Evolutionary conservation across 495 filamentous ascomycete species (phyloP).

Genomic region (Ramalina peruviana): DNA sequence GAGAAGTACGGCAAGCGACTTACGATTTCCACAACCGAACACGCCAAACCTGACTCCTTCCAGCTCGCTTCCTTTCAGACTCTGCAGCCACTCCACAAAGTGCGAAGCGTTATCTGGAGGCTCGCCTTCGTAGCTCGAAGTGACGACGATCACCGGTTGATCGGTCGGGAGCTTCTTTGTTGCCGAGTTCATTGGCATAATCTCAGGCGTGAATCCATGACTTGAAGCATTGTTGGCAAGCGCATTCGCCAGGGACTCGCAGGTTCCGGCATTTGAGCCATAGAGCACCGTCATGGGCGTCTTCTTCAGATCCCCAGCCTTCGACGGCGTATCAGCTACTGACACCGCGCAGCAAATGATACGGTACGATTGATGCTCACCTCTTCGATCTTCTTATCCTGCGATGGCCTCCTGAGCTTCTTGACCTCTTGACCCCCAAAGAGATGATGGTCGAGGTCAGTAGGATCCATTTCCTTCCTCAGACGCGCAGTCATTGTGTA

Average conservation of each 20-base stretch:
- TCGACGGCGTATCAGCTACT: constrained; percentile 1
- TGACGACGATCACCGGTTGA: constrained; percentile 50
- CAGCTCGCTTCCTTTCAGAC: constrained; percentile 34
- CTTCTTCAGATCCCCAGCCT: constrained; percentile 13
- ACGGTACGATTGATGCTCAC: neutral
- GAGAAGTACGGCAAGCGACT: constrained; percentile 3
- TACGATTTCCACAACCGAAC: constrained; percentile 47
- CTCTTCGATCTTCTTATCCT: constrained; percentile 4
- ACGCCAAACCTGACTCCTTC: constrained; percentile 46
- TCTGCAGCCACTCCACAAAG: constrained; percentile 53
- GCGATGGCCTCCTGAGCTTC: neutral
- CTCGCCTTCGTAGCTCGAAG: constrained; percentile 61
- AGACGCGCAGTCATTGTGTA: constrained; percentile 55
- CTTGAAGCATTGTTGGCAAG: constrained; percentile 42
- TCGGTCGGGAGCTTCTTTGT: constrained; percentile 46
- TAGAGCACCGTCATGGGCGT: constrained; percentile 52
- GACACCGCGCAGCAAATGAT: neutral
- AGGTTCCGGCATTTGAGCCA: constrained; percentile 65
- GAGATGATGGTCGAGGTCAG: constrained; percentile 40
- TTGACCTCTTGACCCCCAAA: constrained; percentile 14
- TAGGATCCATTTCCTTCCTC: constrained; percentile 42
- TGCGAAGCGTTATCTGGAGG: constrained; percentile 60
- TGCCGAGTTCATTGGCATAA: constrained; percentile 47
- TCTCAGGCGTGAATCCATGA: constrained; percentile 43
- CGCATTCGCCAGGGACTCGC: constrained; percentile 51